Evolutionary conservation across 345 rosid species (phyloP).

Genomic region (Ceriops decandra): DNA sequence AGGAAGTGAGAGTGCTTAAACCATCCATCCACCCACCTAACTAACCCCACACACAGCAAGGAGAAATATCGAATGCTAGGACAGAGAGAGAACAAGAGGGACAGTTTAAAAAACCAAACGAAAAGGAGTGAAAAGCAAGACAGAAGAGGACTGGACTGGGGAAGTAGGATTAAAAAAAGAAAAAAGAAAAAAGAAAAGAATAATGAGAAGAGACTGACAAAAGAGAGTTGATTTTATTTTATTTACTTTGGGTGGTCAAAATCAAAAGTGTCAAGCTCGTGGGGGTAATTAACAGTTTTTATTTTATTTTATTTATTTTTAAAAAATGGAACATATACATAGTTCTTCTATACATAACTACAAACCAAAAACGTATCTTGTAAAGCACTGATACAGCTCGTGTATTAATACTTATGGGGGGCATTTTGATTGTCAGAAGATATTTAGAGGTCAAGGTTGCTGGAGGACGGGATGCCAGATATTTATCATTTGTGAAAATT

Average conservation of each 20-base stretch:
- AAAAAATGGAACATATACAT: no score
- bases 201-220: background rate
- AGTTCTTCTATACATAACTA: no score
- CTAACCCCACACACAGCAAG: background rate
- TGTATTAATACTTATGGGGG: no score
- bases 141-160: background rate
- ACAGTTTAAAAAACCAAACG: background rate
- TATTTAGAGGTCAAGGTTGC: no score
- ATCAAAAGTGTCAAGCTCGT: background rate
- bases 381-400: no score
- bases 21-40: slow-evolving; percentile 5
- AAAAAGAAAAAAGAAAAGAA: background rate
- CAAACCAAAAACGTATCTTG: no score
- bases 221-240: background rate
- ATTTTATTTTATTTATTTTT: no score
- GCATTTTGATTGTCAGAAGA: no score
- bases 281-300: background rate
- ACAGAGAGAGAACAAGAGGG: background rate
- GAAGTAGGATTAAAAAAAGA: background rate
- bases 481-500: no score
- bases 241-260: no score
- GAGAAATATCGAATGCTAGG: background rate
- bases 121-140: background rate
- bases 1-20: background rate
- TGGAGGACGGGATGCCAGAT: no score